A percentile compares a stretch with the other conserved stretches of the same genome.
phyloP scores from a whole-genome alignment of 1,284 basidiomycete genomes.

The Rugosomyces carneus region DNA sequence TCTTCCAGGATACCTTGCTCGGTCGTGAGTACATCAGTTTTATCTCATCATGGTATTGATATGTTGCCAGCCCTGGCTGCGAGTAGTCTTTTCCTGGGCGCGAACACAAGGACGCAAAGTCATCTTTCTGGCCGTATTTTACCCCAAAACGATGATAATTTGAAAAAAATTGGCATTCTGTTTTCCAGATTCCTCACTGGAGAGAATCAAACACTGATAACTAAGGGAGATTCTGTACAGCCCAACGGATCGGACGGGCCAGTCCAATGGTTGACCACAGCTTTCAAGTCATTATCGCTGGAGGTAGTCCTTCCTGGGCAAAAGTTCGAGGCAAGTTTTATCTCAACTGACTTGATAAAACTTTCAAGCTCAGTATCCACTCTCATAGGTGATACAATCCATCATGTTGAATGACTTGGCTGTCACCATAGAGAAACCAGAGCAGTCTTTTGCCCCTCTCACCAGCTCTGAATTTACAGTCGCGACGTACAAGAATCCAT shows the following conservation, averaged over 20 bases:
- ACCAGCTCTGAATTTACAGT: slow-evolving; percentile 55
- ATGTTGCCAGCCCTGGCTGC: slow-evolving; percentile 40
- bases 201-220: slow-evolving; percentile 56
- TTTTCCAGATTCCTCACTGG: slow-evolving; percentile 68
- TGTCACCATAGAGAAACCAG: slow-evolving; percentile 44
- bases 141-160: slow-evolving; percentile 48
- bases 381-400: slow-evolving; percentile 56
- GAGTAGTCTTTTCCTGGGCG: slow-evolving; percentile 45
- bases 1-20: slow-evolving; percentile 47
- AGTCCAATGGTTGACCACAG: slow-evolving; percentile 64
- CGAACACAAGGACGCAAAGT: slow-evolving; percentile 42
- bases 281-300: slow-evolving; percentile 64
- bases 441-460: slow-evolving; percentile 53
- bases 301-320: slow-evolving; percentile 62
- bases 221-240: slow-evolving; percentile 59
- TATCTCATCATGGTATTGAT: neutral
- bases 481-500: slow-evolving; percentile 71
- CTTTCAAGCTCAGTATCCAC: slow-evolving; percentile 4
- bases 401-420: slow-evolving; percentile 60
- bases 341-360: neutral
- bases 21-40: slow-evolving; percentile 41
- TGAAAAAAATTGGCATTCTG: slow-evolving; percentile 54
- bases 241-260: slow-evolving; percentile 44
- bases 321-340: slow-evolving; percentile 39
- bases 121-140: slow-evolving; percentile 60